A percentile compares a stretch with the other conserved stretches of the same genome.
phyloP scores from a whole-genome alignment of 805 yeast genomes.

The Suhomyces sp. region DNA sequence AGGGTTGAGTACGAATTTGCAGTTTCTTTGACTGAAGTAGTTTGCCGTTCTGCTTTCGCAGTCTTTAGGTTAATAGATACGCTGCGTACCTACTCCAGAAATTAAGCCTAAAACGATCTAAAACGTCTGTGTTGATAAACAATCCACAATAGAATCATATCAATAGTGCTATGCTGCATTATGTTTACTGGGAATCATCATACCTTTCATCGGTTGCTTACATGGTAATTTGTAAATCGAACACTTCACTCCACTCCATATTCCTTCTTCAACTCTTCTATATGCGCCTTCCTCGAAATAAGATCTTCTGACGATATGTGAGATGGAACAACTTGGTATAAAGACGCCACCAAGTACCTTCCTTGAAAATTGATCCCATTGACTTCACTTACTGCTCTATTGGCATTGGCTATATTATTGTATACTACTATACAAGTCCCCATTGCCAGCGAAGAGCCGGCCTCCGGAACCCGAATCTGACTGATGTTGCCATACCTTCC shows the following conservation, averaged over 20 bases:
- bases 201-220: too few relatives aligned
- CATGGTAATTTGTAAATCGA: too few relatives aligned
- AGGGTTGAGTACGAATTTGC: too few relatives aligned
- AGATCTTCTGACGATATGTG: constrained; percentile 26
- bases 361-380: constrained; percentile 61
- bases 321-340: constrained; percentile 44
- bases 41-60: too few relatives aligned
- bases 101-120: too few relatives aligned
- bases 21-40: too few relatives aligned
- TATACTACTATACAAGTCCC: constrained; percentile 57
- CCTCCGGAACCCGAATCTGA: constrained; percentile 45
- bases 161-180: too few relatives aligned
- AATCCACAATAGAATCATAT: too few relatives aligned
- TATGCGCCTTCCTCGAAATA: constrained; percentile 21
- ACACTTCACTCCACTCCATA: constrained; percentile 5
- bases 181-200: too few relatives aligned
- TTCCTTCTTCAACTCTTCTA: constrained; percentile 20
- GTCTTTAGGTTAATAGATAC: too few relatives aligned
- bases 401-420: constrained; percentile 46
- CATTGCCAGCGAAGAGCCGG: constrained; percentile 5
- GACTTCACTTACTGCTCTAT: constrained; percentile 50
- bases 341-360: constrained; percentile 52
- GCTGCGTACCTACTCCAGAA: too few relatives aligned
- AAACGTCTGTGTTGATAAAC: too few relatives aligned
- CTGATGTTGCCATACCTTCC: constrained; percentile 55